Base-by-base conservation (phyloP, 305 asterid species). In the Fraxinus nigra region DNA sequence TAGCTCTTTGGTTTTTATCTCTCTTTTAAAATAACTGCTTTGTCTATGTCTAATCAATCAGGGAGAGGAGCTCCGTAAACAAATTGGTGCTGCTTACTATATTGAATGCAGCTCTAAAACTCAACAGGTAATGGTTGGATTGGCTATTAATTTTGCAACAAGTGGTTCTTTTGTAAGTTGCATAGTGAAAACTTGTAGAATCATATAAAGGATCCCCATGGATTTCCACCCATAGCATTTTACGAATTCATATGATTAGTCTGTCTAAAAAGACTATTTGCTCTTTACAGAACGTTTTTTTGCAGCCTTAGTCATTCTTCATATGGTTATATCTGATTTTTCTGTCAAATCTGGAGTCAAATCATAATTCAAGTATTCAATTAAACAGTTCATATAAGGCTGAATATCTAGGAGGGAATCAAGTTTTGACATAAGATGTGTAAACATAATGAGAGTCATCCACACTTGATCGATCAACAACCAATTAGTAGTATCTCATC, bases 41-140 rank as follows among this genome's bases (percentile, higher is more conserved):
- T 75, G 34, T 34, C 24, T 69, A 43, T 79, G 22, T 61, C 54
- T 79, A 32, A 84, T 84, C 83, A 26, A 84, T 86, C 84, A 95
- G 98, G 99, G 99, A n/a, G 97, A 95, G 90, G 99, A 94, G 90
- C 97, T 95, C 22, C 95, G 99, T 8, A 94, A 92, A 87, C 96
- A 92, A 72, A 91, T 95, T 81, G 97, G 98, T 24, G 98, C 98
- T 2, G 81, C 95, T 38, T 90, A 89, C 83, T 94, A 94, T 83
- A 89, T 94, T 13, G 98, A 95, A 79, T 95, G 98, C 88, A 95
- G 98, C 88, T 92, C 98, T 48, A 95, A 95, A 87, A 93, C 98
- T 86, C 98, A 95, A 84, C 98, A 94, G 98, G 98, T 94, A 76
- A 32, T 70, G 61, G 67, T 65, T 9, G 26, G 43, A 70, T 24